Conservation (phyloP, 2,329 filamentous ascomycete species). For the Passalora sequoiae region DNA sequence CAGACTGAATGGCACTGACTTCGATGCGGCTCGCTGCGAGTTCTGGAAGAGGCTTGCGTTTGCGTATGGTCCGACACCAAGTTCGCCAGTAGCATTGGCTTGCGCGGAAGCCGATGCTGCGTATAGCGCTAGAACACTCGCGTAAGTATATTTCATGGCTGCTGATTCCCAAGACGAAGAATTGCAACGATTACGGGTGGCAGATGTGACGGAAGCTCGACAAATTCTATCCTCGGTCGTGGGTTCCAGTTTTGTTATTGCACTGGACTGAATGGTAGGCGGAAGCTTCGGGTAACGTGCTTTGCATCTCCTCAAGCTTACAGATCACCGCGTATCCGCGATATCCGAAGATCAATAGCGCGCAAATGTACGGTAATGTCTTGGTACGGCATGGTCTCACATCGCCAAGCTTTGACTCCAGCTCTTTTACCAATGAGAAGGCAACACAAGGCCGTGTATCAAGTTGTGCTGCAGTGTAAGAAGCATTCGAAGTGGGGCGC, state of each 20-base stretch:
- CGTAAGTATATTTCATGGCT: conserved; percentile 3
- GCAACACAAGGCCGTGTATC: not conserved
- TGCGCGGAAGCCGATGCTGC: conserved; percentile 3
- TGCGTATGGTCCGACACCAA: conserved; percentile 4
- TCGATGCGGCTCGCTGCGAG: not conserved
- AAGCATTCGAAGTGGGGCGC: no score
- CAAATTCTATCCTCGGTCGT: not conserved
- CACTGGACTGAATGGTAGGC: no score
- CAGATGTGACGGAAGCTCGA: not conserved
- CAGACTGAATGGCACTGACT: conserved; percentile 4
- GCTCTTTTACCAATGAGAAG: not conserved
- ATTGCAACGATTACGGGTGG: not conserved
- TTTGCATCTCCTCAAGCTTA: not conserved
- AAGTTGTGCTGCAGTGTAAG: not conserved
- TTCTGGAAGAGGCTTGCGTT: conserved; percentile 1
- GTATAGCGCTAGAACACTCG: not conserved
- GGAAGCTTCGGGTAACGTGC: not conserved
- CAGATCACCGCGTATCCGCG: not conserved
- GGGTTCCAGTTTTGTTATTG: not conserved
- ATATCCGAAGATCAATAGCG: not conserved
- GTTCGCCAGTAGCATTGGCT: conserved; percentile 3
- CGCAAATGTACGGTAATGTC: no score
- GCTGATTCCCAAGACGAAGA: not conserved
- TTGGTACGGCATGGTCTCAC: not conserved
- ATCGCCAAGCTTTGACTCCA: not conserved